Evolutionary conservation across 345 rosid genomes (phyloP).

Genomic region (Turnera subulata): DNA sequence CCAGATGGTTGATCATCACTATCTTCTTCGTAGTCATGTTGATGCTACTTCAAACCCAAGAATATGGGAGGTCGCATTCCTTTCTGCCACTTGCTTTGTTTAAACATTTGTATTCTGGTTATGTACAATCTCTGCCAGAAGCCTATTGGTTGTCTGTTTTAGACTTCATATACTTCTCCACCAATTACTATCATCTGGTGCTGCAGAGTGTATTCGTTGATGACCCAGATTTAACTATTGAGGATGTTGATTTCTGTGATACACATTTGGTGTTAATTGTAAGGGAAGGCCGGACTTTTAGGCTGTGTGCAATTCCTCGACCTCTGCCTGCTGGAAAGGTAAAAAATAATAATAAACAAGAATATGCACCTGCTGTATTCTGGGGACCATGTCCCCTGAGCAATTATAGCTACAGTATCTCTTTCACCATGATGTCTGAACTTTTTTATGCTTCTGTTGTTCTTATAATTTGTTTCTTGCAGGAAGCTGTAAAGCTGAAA

Average conservation of each 20-base stretch:
- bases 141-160: background rate
- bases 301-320: conserved; percentile 69
- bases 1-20: conserved; percentile 56
- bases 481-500: conserved; percentile 52
- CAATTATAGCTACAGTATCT: background rate
- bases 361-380: conserved; percentile 3
- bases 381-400: background rate
- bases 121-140: background rate
- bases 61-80: conserved; percentile 72
- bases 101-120: background rate
- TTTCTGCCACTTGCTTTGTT: background rate
- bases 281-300: conserved; percentile 48
- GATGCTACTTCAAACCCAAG: conserved; percentile 44
- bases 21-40: conserved; percentile 66
- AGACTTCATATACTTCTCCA: background rate
- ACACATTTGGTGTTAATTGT: conserved; percentile 61
- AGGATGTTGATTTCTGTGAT: conserved; percentile 87
- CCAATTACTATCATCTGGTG: conserved; percentile 10
- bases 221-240: conserved; percentile 48
- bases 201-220: conserved; percentile 58
- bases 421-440: conserved; percentile 1
- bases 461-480: conserved; percentile 22
- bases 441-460: conserved; percentile 10
- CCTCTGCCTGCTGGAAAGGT: conserved; percentile 64
- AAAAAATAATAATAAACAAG: conserved; percentile 7